A percentile compares a stretch with the other conserved stretches of the same genome.
These are phyloP conservation scores for Pichia sp. DNA, from an alignment of 1,139 yeast genomes.

Conservation along the genomic window DNA sequence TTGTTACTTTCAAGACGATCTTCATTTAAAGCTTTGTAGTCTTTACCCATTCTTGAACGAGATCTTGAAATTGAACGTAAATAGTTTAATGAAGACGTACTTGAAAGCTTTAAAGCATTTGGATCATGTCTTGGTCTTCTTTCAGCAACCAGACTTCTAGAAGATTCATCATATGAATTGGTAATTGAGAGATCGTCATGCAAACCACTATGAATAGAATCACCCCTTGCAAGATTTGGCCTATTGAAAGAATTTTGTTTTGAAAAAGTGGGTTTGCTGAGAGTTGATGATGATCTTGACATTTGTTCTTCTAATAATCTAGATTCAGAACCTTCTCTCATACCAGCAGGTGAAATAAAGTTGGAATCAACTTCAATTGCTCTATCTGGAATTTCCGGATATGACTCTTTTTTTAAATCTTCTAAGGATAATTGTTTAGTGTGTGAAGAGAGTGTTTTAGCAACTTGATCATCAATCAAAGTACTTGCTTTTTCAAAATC, in stretches of 20 bases:
- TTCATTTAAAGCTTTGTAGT: constrained; percentile 24
- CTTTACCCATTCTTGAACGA: constrained; percentile 41
- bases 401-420: constrained; percentile 11
- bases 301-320: constrained; percentile 35
- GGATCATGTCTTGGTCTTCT: constrained; percentile 32
- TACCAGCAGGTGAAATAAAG: constrained; percentile 35
- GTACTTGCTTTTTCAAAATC: constrained; percentile 17
- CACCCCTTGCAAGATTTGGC: constrained; percentile 64
- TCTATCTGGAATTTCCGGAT: constrained; percentile 28
- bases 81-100: constrained; percentile 35
- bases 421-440: constrained; percentile 5
- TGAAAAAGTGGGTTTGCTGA: constrained; percentile 24
- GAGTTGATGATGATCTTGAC: constrained; percentile 17
- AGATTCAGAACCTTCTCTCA: constrained; percentile 38
- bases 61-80: constrained; percentile 59
- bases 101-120: constrained; percentile 19
- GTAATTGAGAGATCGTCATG: constrained; percentile 23
- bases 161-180: constrained; percentile 9
- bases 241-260: constrained; percentile 30
- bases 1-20: constrained; percentile 24
- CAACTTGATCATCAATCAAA: constrained; percentile 17
- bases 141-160: constrained; percentile 19
- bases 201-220: constrained; percentile 48
- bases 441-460: constrained; percentile 22
- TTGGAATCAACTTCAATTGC: constrained; percentile 32